These are phyloP conservation scores for Penicillium glabrum DNA, from an alignment of 2,329 filamentous ascomycete genomes.

Conservation along the genomic window DNA sequence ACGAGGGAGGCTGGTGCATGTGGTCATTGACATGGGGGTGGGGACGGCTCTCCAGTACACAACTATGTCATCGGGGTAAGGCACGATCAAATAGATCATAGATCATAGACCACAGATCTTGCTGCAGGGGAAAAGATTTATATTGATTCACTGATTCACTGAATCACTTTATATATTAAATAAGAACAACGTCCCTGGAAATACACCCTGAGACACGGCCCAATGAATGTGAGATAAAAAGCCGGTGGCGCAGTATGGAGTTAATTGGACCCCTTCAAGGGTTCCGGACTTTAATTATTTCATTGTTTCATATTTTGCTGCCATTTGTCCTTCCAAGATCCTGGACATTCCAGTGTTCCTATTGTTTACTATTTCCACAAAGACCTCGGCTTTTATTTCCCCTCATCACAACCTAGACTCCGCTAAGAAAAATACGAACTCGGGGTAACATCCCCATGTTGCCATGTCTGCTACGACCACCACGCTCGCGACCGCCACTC, in stretches of 20 bases:
- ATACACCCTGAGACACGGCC: slow-evolving; percentile 8
- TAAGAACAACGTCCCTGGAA: background rate
- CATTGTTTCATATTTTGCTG: background rate
- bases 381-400: background rate
- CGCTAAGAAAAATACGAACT: slow-evolving; percentile 3
- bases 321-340: background rate
- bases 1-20: background rate
- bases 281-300: slow-evolving; percentile 1
- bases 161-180: background rate
- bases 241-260: slow-evolving; percentile 19
- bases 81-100: background rate
- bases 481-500: slow-evolving; percentile 30
- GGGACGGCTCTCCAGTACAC: background rate
- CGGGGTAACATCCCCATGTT: slow-evolving; percentile 26
- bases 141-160: background rate
- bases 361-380: background rate
- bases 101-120: background rate
- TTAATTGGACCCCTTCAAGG: slow-evolving; percentile 17
- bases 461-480: slow-evolving; percentile 26
- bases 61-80: background rate
- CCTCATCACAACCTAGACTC: background rate
- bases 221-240: slow-evolving; percentile 9
- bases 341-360: background rate
- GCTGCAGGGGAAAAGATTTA: background rate
- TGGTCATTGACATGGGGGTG: background rate